Evolutionary conservation across 257 asterid species (phyloP), one percentile per base, ranked within the genome.

Genomic region (Capsicum chinense): DNA sequence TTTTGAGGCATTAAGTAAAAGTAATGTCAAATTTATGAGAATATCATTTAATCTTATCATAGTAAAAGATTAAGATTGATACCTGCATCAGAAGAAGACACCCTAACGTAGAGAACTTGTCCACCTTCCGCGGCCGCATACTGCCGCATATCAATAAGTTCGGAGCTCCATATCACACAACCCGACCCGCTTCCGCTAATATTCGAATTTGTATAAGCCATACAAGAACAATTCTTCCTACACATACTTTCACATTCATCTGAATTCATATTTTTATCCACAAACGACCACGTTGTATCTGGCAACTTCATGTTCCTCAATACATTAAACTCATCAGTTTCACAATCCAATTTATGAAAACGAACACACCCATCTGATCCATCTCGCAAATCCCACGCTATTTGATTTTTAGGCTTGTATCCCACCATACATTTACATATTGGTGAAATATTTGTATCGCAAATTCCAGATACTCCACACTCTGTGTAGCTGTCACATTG

Each of bases 341-440:
- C 48, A 66, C 99, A 94, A 6, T 91, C 88, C 89, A 95, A 86
- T 16, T 84, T 9, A 16, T 64, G 48, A 8, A 14, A 83, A 13
- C 98, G 88, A 9, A 81, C 74, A 79, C 98, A 96, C 37, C 99
- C 99, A 1, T 73, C 94, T 0, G 95, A 89, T n/a, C 99, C 99
- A 54, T 93, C 98, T 9, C 97, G 87, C 83, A 93, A 80, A 10
- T 26, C 66, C 99, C 99, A 96, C 0, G 93, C 98, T 91, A 85
- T 91, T 6, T 81, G 89, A 85, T 90, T 91, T 15, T 17, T 90
- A 0, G 99, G 99, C 85, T 56, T 68, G 81, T 92, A 96, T 37
- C 97, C 98, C 9, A 47, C 86, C 89, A 89, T 5, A 83, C 99
- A 96, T 47, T 81, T 83, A 81, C 99, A 96, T 5, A 94, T 91